Evolutionary conservation across 192 early-diverging fungal genomes (phyloP).

Genomic region (Ambispora gerdemannii): DNA sequence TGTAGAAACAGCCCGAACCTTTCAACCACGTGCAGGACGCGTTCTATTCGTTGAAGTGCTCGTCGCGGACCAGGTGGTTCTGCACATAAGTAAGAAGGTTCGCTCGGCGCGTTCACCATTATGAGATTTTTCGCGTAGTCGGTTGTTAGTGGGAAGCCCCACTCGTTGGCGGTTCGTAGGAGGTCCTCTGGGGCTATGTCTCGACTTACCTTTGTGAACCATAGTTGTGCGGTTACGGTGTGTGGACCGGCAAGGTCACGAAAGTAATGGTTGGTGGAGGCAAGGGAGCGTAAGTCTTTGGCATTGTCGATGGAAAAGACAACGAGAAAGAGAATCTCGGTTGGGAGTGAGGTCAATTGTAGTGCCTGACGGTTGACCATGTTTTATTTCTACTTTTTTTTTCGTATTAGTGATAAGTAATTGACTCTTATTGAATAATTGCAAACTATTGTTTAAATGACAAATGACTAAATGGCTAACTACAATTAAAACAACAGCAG

Average conservation of each 20-base stretch:
- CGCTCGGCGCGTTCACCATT: conserved; percentile 13
- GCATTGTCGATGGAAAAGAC: conserved; percentile 26
- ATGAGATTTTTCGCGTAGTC: conserved; percentile 18
- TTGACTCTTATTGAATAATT: neutral
- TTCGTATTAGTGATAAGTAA: neutral
- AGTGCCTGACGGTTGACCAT: neutral
- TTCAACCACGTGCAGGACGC: conserved; percentile 27
- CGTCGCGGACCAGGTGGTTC: conserved; percentile 23
- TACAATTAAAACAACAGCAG: too few species aligned
- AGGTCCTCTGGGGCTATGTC: conserved; percentile 17
- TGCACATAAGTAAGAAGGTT: conserved; percentile 2
- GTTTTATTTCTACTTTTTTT: neutral
- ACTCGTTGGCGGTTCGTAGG: conserved; percentile 22
- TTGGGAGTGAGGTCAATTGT: conserved; percentile 22
- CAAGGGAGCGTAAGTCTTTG: conserved; percentile 28
- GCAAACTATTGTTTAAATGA: neutral
- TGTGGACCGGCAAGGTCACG: conserved; percentile 23
- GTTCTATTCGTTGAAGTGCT: conserved; percentile 12
- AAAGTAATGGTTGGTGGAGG: conserved; percentile 22
- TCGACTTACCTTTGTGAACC: conserved; percentile 17
- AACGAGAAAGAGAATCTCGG: conserved; percentile 27
- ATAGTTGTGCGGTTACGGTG: conserved; percentile 26
- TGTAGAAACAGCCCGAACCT: conserved; percentile 25
- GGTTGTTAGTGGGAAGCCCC: conserved; percentile 22
- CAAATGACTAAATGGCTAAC: too few species aligned